These are phyloP conservation scores for Scedosporium dehoogii DNA, from an alignment of 2,329 filamentous ascomycete species.

Conservation along the genomic window DNA sequence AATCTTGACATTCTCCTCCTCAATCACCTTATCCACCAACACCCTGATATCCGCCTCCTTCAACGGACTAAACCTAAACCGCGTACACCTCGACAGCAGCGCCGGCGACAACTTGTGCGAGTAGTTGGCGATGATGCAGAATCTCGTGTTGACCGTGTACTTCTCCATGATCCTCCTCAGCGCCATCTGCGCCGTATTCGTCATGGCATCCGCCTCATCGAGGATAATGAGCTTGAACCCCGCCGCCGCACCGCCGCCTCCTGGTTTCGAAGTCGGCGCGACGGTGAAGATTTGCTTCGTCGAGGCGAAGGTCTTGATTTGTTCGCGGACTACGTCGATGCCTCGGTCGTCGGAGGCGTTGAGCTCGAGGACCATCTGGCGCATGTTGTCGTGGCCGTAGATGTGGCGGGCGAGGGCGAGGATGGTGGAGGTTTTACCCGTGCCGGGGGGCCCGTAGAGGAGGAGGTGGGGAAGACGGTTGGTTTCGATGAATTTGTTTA, in stretches of 20 bases:
- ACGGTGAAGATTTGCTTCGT: conserved; percentile 91
- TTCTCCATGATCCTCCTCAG: conserved; percentile 97
- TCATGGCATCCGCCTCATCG: conserved; percentile 99
- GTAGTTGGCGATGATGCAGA: conserved; percentile 98
- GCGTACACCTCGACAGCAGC: conserved; percentile 82
- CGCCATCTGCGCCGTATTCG: conserved; percentile 96
- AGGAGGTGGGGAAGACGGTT: conserved; percentile 93
- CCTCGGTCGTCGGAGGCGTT: conserved; percentile 96
- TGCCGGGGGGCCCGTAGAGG: conserved; percentile 92
- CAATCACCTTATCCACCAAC: conserved; percentile 81
- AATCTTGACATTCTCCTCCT: conserved; percentile 79
- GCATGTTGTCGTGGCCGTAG: conserved; percentile 84
- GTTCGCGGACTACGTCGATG: conserved; percentile 95
- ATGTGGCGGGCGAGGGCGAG: conserved; percentile 87
- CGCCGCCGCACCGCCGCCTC: conserved; percentile 33
- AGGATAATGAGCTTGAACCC: conserved; percentile 93
- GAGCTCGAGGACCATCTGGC: conserved; percentile 96
- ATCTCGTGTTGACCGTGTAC: conserved; percentile 94
- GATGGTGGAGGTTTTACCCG: conserved; percentile 94
- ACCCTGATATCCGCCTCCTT: conserved; percentile 79
- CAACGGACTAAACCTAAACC: conserved; percentile 89
- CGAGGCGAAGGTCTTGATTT: conserved; percentile 98
- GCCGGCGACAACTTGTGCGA: conserved; percentile 95
- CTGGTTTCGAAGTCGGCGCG: conserved; percentile 31
- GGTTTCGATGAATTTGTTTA: conserved; percentile 93